Conservation (phyloP, 179 eudicot genomes). For the Heliamphora pulchella region DNA sequence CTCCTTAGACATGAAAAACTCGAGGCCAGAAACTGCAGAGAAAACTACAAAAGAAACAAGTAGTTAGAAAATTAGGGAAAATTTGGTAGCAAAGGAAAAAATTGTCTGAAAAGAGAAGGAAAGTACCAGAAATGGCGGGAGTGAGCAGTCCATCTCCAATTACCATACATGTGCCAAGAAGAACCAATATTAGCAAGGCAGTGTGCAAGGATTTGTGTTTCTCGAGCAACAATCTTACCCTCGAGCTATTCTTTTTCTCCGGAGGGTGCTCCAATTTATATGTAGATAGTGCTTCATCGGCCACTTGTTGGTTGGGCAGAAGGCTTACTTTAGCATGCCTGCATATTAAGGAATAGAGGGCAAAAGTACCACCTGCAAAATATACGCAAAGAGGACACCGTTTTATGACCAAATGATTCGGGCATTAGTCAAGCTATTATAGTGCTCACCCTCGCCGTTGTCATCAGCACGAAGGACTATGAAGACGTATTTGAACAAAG, state of each 20-base stretch:
- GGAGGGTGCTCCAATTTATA: slow-evolving; percentile 76
- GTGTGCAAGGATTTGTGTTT: slow-evolving; percentile 58
- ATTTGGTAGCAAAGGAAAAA: slow-evolving; percentile 8
- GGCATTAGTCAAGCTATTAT: neutral
- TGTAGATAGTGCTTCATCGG: slow-evolving; percentile 81
- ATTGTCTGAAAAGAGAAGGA: neutral
- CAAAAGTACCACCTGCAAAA: slow-evolving; percentile 87
- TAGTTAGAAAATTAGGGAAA: slow-evolving; percentile 6
- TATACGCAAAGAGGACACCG: slow-evolving; percentile 6
- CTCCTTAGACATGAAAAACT: slow-evolving; percentile 66
- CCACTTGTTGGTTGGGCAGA: slow-evolving; percentile 68
- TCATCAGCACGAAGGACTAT: slow-evolving; percentile 96
- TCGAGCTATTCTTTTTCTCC: slow-evolving; percentile 47
- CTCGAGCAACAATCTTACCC: slow-evolving; percentile 55
- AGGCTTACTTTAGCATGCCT: slow-evolving; percentile 90
- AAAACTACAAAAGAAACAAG: slow-evolving; percentile 45
- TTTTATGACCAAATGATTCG: neutral
- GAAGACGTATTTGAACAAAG: slow-evolving; percentile 71
- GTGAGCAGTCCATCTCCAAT: slow-evolving; percentile 87
- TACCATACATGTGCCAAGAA: slow-evolving; percentile 88
- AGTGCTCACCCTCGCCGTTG: slow-evolving; percentile 74
- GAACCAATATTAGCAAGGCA: slow-evolving; percentile 72
- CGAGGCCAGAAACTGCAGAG: slow-evolving; percentile 82
- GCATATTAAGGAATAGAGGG: slow-evolving; percentile 83
- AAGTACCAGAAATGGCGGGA: slow-evolving; percentile 79